phyloP scores from a whole-genome alignment of 2,329 filamentous ascomycete genomes.

The Penicillium sp. region DNA sequence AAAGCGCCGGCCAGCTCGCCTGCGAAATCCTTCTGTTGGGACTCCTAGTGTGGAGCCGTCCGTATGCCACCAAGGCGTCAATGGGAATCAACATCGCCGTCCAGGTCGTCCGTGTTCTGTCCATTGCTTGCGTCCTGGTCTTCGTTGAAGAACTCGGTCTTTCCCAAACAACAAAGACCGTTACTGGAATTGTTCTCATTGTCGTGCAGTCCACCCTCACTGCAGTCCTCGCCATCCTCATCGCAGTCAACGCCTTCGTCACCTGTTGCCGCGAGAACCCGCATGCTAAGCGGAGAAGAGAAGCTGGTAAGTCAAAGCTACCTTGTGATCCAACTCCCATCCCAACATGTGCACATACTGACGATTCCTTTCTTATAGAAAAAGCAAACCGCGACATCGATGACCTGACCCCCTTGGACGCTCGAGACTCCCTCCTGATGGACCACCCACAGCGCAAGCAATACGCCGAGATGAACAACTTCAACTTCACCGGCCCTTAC shows the following conservation, averaged over 20 bases:
- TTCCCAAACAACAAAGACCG: conserved; percentile 85
- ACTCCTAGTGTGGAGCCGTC: conserved; percentile 79
- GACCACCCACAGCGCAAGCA: conserved; percentile 51
- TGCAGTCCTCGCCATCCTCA: conserved; percentile 78
- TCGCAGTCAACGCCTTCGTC: conserved; percentile 83
- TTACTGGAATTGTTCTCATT: conserved; percentile 89
- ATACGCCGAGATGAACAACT: conserved; percentile 41
- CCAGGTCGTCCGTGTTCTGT: conserved; percentile 83
- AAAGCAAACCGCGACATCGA: conserved; percentile 75
- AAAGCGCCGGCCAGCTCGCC: conserved; percentile 75
- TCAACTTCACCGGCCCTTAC: conserved; percentile 43
- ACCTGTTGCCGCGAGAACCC: conserved; percentile 84
- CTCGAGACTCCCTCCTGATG: conserved; percentile 68
- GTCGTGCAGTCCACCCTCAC: conserved; percentile 86
- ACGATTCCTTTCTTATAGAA: conserved; percentile 52
- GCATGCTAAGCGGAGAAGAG: conserved; percentile 83
- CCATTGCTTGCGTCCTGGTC: conserved; percentile 82
- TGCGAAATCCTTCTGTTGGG: conserved; percentile 78
- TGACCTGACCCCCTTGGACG: conserved; percentile 80
- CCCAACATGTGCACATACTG: conserved; percentile 23
- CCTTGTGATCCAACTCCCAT: background rate
- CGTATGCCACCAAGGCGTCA: conserved; percentile 80
- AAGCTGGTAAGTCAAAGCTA: conserved; percentile 67
- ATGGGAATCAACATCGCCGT: conserved; percentile 94
- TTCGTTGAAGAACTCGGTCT: conserved; percentile 94